Percentiles rank a stretch among this genome's conserved stretches.
These are phyloP conservation scores for Bolboschoenoplectus hybrid DNA, from an alignment of 202 grass and related monocot genomes.

Conservation along the genomic window DNA sequence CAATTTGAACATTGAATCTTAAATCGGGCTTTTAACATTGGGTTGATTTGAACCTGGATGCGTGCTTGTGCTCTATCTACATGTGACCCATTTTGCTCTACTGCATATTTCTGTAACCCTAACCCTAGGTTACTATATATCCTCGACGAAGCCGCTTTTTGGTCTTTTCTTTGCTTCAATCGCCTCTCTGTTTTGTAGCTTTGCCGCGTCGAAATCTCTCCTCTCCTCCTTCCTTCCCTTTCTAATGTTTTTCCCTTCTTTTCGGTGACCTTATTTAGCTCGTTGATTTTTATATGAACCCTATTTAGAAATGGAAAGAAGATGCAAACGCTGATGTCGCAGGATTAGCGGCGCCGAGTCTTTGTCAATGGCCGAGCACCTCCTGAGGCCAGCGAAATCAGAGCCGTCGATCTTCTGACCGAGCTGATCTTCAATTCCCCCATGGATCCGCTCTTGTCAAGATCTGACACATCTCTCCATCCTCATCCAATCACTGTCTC, in stretches of 20 bases:
- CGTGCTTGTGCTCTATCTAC: background rate
- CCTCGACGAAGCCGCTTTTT: background rate
- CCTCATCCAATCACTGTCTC: background rate
- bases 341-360: constrained; percentile 51
- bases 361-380: constrained; percentile 46
- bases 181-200: background rate
- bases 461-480: constrained; percentile 57
- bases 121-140: constrained; percentile 30
- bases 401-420: constrained; percentile 78
- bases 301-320: background rate
- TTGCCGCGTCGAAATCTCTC: background rate
- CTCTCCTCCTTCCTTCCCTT: background rate
- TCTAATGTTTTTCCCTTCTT: background rate
- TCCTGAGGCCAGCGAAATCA: constrained; percentile 55
- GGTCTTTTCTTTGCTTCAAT: background rate
- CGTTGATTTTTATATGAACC: background rate
- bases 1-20: background rate
- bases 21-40: background rate
- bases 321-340: constrained; percentile 8
- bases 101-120: background rate
- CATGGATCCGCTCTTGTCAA: constrained; percentile 69
- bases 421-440: constrained; percentile 44
- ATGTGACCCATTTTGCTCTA: background rate
- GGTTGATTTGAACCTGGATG: background rate
- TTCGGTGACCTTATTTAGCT: background rate